Percentiles rank a stretch among this genome's conserved stretches.
Conservation (phyloP, 257 asterid species). For the Echites panduratus region DNA sequence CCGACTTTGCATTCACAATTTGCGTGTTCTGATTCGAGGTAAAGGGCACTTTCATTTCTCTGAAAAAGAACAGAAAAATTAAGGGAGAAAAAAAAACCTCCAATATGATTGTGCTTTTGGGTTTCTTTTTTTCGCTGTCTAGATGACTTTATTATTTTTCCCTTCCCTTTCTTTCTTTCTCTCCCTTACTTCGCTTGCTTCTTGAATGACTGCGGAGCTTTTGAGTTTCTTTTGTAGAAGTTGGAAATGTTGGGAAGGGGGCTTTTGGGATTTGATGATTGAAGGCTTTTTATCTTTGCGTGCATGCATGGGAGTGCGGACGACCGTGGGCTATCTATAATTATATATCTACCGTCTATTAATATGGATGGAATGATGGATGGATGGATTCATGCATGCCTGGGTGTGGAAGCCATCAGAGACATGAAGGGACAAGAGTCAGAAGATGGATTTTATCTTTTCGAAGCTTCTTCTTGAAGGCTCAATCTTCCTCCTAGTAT, state of each 20-base stretch:
- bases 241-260: slow-evolving; percentile 18
- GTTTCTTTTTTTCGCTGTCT: background rate
- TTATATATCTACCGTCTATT: background rate
- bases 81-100: slow-evolving; percentile 3
- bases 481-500: slow-evolving; percentile 21
- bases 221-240: slow-evolving; percentile 10
- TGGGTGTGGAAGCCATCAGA: slow-evolving; percentile 10
- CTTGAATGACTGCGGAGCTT: slow-evolving; percentile 9
- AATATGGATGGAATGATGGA: slow-evolving; percentile 6
- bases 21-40: slow-evolving; percentile 35
- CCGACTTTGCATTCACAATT: slow-evolving; percentile 27
- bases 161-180: slow-evolving; percentile 1
- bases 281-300: slow-evolving; percentile 35
- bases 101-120: background rate
- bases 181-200: slow-evolving; percentile 3
- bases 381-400: too few relatives aligned
- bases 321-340: background rate
- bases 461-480: slow-evolving; percentile 48
- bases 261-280: slow-evolving; percentile 44
- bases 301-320: slow-evolving; percentile 18
- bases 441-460: slow-evolving; percentile 28
- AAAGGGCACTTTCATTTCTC: slow-evolving; percentile 88
- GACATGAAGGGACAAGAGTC: slow-evolving; percentile 18
- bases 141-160: too few relatives aligned
- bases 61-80: slow-evolving; percentile 6